Evolutionary conservation across 768 basidiomycete genomes (phyloP).

Genomic region (Plicaturopsis crispa): DNA sequence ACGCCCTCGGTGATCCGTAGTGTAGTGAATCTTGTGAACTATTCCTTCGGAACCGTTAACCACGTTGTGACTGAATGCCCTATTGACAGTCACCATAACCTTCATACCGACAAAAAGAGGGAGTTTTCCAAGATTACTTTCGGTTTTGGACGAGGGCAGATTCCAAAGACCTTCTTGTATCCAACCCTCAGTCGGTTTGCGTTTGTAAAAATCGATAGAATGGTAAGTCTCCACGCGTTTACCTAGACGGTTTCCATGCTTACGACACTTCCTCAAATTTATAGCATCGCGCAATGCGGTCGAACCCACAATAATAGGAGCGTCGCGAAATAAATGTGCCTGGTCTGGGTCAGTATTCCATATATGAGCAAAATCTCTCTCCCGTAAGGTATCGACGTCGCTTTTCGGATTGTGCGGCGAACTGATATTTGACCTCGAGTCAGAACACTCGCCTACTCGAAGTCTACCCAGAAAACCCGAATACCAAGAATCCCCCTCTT

Average conservation of each 20-base stretch:
- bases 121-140: conserved; percentile 10
- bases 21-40: conserved; percentile 8
- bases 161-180: neutral
- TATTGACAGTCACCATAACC: conserved; percentile 14
- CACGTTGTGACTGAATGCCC: conserved; percentile 8
- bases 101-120: conserved; percentile 12
- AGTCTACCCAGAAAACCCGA: conserved; percentile 4
- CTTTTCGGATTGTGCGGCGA: conserved; percentile 9
- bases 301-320: conserved; percentile 12
- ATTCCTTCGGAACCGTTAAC: conserved; percentile 15
- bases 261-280: conserved; percentile 3
- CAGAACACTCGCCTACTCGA: conserved; percentile 9
- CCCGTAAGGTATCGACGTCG: conserved; percentile 11
- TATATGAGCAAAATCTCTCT: conserved; percentile 9
- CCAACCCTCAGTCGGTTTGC: neutral
- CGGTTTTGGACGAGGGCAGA: conserved; percentile 15
- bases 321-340: conserved; percentile 14
- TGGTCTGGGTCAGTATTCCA: conserved; percentile 16
- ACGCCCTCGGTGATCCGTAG: neutral
- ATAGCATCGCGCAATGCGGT: conserved; percentile 9
- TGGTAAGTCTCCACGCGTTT: neutral
- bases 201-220: conserved; percentile 1
- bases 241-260: neutral
- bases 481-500: conserved; percentile 3
- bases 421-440: conserved; percentile 13